Percentiles rank a stretch among this genome's conserved stretches.
Evolutionary conservation across 192 early-diverging fungal species (phyloP).

Genomic region (Backusella liffmaniae): DNA sequence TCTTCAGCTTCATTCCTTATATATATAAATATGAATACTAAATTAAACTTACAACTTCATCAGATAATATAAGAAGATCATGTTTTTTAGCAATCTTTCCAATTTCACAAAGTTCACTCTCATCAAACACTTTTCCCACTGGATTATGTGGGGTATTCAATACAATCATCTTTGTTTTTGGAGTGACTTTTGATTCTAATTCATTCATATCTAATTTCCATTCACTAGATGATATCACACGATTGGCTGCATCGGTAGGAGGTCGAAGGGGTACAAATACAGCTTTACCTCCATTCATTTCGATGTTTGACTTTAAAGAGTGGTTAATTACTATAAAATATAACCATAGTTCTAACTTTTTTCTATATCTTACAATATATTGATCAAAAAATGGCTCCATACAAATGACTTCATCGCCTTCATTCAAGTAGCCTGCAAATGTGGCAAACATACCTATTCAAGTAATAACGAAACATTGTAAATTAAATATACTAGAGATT

Average conservation of each 20-base stretch:
- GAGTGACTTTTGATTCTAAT: constrained; percentile 71
- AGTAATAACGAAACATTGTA: background rate
- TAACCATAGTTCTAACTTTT: background rate
- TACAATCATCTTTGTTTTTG: constrained; percentile 82
- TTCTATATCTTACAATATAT: constrained; percentile 66
- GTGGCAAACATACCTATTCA: constrained; percentile 68
- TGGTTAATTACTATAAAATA: background rate
- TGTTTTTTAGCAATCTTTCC: constrained; percentile 72
- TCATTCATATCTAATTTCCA: constrained; percentile 89
- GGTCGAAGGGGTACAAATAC: constrained; percentile 79
- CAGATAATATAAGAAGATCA: constrained; percentile 85
- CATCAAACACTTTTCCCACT: constrained; percentile 79
- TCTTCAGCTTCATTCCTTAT: background rate
- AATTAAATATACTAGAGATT: background rate
- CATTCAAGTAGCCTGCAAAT: constrained; percentile 80
- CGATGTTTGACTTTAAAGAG: constrained; percentile 61
- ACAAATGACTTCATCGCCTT: constrained; percentile 85
- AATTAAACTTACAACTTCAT: constrained; percentile 74
- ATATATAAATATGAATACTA: background rate
- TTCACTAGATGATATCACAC: constrained; percentile 67
- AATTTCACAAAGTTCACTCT: constrained; percentile 72
- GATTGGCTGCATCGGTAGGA: constrained; percentile 39
- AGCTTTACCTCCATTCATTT: constrained; percentile 82
- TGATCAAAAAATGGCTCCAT: constrained; percentile 98
- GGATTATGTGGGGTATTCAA: constrained; percentile 98